Conservation (phyloP, 2,329 filamentous ascomycete species). For the Coleophoma eucalyptorum region DNA sequence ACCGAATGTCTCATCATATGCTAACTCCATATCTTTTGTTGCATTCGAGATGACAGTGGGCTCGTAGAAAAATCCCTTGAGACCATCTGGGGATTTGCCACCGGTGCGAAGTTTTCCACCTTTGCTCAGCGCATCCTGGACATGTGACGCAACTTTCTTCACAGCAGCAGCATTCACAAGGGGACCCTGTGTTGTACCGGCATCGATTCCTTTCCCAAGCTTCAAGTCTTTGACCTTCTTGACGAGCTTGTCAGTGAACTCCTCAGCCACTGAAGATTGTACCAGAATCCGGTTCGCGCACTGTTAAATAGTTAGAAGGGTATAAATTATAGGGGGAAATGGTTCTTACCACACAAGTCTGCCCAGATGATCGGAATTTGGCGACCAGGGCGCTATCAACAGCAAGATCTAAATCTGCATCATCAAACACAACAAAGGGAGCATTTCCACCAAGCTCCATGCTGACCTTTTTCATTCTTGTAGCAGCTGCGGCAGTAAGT, state of each 20-base stretch:
- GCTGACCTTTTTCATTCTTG: conserved; percentile 35
- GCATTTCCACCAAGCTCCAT: conserved; percentile 38
- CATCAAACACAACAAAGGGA: conserved; percentile 69
- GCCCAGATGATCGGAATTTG: conserved; percentile 90
- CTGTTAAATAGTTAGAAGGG: too few species aligned
- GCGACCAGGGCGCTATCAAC: conserved; percentile 76
- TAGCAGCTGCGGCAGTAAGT: conserved; percentile 32
- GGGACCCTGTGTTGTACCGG: conserved; percentile 12
- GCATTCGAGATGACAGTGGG: background rate
- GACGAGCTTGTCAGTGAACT: conserved; percentile 33
- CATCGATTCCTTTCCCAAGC: conserved; percentile 10
- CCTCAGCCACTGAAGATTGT: conserved; percentile 44
- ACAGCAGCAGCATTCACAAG: conserved; percentile 13
- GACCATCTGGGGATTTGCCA: conserved; percentile 34
- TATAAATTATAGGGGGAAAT: too few species aligned
- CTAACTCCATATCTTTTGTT: background rate
- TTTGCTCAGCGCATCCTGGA: conserved; percentile 6
- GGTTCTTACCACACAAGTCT: conserved; percentile 53
- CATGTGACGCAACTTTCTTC: conserved; percentile 12
- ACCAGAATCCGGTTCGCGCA: conserved; percentile 40
- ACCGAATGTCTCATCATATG: background rate
- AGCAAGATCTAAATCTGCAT: conserved; percentile 80
- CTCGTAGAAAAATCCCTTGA: too few species aligned
- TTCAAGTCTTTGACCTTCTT: conserved; percentile 26
- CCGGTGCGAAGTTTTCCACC: conserved; percentile 28